phyloP scores from a whole-genome alignment of 2,329 filamentous ascomycete genomes.

The Nothopassalora personata region DNA sequence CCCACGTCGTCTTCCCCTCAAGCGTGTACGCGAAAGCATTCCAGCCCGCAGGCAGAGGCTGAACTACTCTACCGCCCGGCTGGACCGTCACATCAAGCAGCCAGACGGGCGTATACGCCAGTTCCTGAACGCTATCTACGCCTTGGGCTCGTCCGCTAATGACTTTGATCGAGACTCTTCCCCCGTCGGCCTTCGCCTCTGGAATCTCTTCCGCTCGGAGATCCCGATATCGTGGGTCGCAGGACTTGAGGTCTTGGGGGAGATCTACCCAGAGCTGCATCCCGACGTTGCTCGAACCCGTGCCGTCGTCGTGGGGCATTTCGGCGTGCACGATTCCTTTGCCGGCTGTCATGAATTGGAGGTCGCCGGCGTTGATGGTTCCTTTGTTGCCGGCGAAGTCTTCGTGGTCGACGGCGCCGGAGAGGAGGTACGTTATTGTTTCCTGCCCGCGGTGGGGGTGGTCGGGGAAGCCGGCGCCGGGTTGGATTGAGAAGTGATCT shows the following conservation, averaged over 20 bases:
- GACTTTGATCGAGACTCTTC: slow-evolving; percentile 75
- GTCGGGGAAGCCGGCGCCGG: slow-evolving; percentile 15
- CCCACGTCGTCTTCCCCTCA: slow-evolving; percentile 64
- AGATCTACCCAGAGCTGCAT: slow-evolving; percentile 96
- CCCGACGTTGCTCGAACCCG: slow-evolving; percentile 73
- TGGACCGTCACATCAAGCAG: slow-evolving; percentile 75
- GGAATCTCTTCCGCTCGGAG: slow-evolving; percentile 76
- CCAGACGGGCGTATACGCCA: slow-evolving; percentile 98
- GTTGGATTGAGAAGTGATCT: slow-evolving; percentile 56
- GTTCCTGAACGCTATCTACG: slow-evolving; percentile 78
- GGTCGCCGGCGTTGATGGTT: slow-evolving; percentile 77
- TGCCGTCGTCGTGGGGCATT: slow-evolving; percentile 64
- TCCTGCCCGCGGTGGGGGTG: slow-evolving; percentile 68
- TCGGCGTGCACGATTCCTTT: slow-evolving; percentile 89
- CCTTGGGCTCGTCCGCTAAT: slow-evolving; percentile 82
- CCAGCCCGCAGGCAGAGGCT: slow-evolving; percentile 73
- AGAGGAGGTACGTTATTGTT: slow-evolving; percentile 83
- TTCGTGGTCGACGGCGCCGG: slow-evolving; percentile 82
- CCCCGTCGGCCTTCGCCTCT: slow-evolving; percentile 62
- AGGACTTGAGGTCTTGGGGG: slow-evolving; percentile 72
- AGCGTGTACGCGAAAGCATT: slow-evolving; percentile 86
- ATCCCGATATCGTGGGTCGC: slow-evolving; percentile 89
- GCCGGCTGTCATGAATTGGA: slow-evolving; percentile 98
- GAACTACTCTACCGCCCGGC: slow-evolving; percentile 71
- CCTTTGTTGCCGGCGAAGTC: slow-evolving; percentile 84